Evolutionary conservation across 2,329 filamentous ascomycete genomes (phyloP).

Genomic region (Zasmidium cellare): DNA sequence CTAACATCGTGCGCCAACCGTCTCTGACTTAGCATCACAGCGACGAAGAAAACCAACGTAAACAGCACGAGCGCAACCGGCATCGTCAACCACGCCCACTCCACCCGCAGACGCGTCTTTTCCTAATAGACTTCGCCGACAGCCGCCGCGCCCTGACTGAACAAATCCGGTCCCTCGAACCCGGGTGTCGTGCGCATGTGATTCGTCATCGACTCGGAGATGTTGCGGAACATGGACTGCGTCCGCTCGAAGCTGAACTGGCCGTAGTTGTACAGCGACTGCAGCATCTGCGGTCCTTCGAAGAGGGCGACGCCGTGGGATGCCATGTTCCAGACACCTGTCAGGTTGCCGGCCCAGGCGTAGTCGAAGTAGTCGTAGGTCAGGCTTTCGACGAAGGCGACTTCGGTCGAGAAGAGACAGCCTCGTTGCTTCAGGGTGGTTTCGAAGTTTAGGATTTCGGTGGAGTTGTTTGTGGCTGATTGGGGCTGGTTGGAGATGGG

Average conservation of each 20-base stretch:
- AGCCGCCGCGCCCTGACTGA: neutral
- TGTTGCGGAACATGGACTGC: slow-evolving; percentile 4
- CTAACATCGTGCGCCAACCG: slow-evolving; percentile 5
- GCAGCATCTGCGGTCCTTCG: slow-evolving; percentile 11
- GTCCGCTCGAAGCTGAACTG: slow-evolving; percentile 9
- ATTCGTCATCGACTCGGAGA: slow-evolving; percentile 12
- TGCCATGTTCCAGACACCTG: neutral
- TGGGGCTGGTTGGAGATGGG: neutral
- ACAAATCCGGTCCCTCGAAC: neutral
- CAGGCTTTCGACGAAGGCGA: neutral
- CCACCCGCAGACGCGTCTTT: slow-evolving; percentile 13
- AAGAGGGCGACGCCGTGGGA: neutral
- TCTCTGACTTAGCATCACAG: neutral
- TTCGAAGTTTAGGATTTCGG: neutral
- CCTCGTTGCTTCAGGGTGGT: neutral
- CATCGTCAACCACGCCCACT: slow-evolving; percentile 11
- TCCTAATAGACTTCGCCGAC: neutral
- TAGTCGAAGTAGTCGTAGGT: neutral
- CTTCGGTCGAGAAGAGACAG: neutral
- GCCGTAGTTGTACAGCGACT: slow-evolving; percentile 10
- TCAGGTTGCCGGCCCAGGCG: slow-evolving; percentile 4
- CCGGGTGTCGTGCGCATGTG: slow-evolving; percentile 12
- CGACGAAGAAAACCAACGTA: slow-evolving; percentile 13
- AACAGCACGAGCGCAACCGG: slow-evolving; percentile 4
- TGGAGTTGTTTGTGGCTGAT: neutral